Evolutionary conservation across 306 rosid genomes (phyloP), one percentile per base, ranked within the genome.

Genomic region (Castanospermum australe): DNA sequence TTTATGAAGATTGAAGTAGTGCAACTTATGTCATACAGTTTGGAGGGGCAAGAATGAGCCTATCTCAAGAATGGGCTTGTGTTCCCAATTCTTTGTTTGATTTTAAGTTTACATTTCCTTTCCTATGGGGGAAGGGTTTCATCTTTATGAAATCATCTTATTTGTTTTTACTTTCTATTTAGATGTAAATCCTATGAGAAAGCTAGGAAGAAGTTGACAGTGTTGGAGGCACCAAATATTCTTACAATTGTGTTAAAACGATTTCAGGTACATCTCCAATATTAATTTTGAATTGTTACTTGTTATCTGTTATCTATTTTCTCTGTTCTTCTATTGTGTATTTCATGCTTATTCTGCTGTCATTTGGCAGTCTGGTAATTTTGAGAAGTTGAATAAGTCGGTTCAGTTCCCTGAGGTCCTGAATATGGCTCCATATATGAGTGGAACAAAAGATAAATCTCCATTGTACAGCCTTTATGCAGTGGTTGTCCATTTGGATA

Each of bases 401-500:
- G 86, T 92, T 52, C 89, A 68, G 77, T 90, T 90, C 52, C 93
- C 97, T 5, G 94, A 90, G 78, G 81, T 78, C 48, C 86, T 92
- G 74, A 66, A 90, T 87, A 75, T 92, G 93, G 75, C 93, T 32
- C 93, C 94, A 4, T 92, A 85, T 83, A 92, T 88, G 86, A 88
- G 86, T 17, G 89, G 89, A 62, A 60, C 81, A 20, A 84, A 84
- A 45, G 94, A 88, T 63, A 83, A 78, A 69, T 84, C 86, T 76
- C 87, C 93, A 48, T 8, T 82, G 20, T 92, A 88, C 86, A 88
- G 83, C 83, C 91, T 92, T 45, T 90, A 90, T 81, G 97, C 91
- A 0, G 94, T 90, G 82, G 93, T 92, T 68, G 97, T 92, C 74
- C 97, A 92, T 83, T 84, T 92, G 94, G 89, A 92, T 79, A 85